Evolutionary conservation across 2,329 filamentous ascomycete species (phyloP).

Genomic region (Botrytis squamosa): DNA sequence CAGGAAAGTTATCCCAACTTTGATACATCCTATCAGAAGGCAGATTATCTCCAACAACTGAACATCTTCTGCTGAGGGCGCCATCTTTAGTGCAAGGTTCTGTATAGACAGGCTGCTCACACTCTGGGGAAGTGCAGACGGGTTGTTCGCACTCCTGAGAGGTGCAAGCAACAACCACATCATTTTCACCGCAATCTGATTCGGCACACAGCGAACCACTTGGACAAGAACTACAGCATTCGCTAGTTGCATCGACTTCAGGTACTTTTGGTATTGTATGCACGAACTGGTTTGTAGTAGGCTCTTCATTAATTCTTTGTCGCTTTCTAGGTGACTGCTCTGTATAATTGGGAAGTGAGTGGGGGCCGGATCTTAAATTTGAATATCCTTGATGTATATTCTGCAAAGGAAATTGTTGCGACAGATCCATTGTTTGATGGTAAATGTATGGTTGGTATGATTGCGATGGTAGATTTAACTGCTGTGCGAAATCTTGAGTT

Average conservation of each 20-base stretch:
- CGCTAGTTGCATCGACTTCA: conserved; percentile 22
- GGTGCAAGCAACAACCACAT: conserved; percentile 29
- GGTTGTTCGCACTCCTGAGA: conserved; percentile 28
- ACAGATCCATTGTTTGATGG: neutral
- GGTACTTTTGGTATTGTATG: neutral
- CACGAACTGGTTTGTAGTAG: neutral
- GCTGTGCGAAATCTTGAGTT: neutral
- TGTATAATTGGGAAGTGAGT: conserved; percentile 3
- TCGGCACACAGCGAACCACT: conserved; percentile 30
- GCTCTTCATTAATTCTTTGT: neutral
- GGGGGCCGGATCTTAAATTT: neutral
- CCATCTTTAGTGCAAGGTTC: conserved; percentile 27
- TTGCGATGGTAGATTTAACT: conserved; percentile 1
- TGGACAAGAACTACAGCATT: conserved; percentile 37
- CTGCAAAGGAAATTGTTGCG: neutral
- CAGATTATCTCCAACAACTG: conserved; percentile 14
- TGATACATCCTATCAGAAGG: conserved; percentile 15
- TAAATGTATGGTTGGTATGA: neutral
- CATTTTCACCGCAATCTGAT: conserved; percentile 29
- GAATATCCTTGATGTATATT: neutral
- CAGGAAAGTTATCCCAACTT: conserved; percentile 19
- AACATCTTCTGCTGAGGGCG: conserved; percentile 23
- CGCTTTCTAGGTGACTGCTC: conserved; percentile 8
- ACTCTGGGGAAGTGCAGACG: conserved; percentile 27
- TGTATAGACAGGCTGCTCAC: conserved; percentile 28